These are phyloP conservation scores for Botryosphaeria dothidea DNA, from an alignment of 2,329 filamentous ascomycete species.

Conservation along the genomic window DNA sequence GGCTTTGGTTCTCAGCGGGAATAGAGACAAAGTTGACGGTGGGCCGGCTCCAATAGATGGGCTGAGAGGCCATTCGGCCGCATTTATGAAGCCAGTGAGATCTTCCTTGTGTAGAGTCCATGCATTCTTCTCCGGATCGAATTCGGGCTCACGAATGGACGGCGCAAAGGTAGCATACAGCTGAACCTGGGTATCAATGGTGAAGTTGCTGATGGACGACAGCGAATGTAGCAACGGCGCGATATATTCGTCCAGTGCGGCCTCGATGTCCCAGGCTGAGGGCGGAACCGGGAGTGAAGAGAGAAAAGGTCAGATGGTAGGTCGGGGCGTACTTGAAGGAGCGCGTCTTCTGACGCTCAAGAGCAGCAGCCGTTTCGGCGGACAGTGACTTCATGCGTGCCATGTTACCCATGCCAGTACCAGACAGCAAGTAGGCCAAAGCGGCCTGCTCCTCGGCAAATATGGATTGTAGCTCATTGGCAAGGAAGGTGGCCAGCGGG, in stretches of 20 bases:
- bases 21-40: slow-evolving; percentile 97
- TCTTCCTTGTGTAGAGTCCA: slow-evolving; percentile 80
- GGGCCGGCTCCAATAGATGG: slow-evolving; percentile 88
- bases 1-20: slow-evolving; percentile 66
- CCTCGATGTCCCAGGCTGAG: slow-evolving; percentile 88
- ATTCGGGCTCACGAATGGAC: slow-evolving; percentile 59
- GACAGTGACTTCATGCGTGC: slow-evolving; percentile 55
- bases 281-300: slow-evolving; percentile 80
- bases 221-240: slow-evolving; percentile 78
- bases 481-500: slow-evolving; percentile 73
- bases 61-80: slow-evolving; percentile 94
- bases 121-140: slow-evolving; percentile 55
- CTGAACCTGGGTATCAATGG: slow-evolving; percentile 93
- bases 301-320: slow-evolving; percentile 93
- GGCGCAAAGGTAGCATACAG: slow-evolving; percentile 75
- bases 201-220: slow-evolving; percentile 87
- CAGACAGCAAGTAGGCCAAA: slow-evolving; percentile 55
- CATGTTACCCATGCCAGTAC: slow-evolving; percentile 42
- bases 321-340: slow-evolving; percentile 90
- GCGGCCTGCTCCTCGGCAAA: slow-evolving; percentile 89
- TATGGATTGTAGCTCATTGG: slow-evolving; percentile 71
- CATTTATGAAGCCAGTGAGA: slow-evolving; percentile 92
- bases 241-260: slow-evolving; percentile 78
- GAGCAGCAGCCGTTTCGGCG: slow-evolving; percentile 50
- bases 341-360: slow-evolving; percentile 70